Percentiles rank a stretch among this genome's conserved stretches.
These are phyloP conservation scores for Cryphonectria nitschkei DNA, from an alignment of 2,329 filamentous ascomycete genomes.

Conservation along the genomic window DNA sequence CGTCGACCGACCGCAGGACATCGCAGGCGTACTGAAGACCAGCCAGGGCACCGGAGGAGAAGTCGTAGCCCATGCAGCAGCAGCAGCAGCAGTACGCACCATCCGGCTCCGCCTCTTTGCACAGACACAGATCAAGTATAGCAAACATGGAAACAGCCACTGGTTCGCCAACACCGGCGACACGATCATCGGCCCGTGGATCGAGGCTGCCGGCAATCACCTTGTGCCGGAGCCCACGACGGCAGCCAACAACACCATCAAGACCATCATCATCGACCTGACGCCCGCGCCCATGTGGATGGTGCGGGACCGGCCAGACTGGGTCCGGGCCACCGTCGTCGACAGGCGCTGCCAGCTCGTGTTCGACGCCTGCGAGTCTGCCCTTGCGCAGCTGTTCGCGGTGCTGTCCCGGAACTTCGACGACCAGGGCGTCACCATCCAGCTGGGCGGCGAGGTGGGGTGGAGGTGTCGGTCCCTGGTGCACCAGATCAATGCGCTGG, in stretches of 20 bases:
- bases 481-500: not conserved
- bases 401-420: not conserved
- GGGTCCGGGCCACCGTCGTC: conserved; percentile 6
- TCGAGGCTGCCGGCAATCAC: not conserved
- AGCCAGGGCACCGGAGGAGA: not conserved
- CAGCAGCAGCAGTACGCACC: not conserved
- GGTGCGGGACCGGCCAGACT: not conserved
- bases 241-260: not conserved
- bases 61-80: not conserved
- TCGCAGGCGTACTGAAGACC: not conserved
- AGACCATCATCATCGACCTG: conserved; percentile 7
- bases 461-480: not conserved
- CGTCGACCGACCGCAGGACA: not conserved
- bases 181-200: not conserved
- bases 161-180: not conserved
- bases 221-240: not conserved
- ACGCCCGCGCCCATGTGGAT: conserved; percentile 14
- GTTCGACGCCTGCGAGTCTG: not conserved
- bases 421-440: not conserved
- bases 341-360: conserved; percentile 3
- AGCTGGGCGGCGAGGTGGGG: conserved; percentile 3
- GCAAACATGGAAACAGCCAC: not conserved
- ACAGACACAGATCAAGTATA: not conserved
- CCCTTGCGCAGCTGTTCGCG: not conserved
- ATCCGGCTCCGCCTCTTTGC: conserved; percentile 16